Evolutionary conservation across 1,139 yeast genomes (phyloP).

Genomic region (Debaryomyces fabryi): DNA sequence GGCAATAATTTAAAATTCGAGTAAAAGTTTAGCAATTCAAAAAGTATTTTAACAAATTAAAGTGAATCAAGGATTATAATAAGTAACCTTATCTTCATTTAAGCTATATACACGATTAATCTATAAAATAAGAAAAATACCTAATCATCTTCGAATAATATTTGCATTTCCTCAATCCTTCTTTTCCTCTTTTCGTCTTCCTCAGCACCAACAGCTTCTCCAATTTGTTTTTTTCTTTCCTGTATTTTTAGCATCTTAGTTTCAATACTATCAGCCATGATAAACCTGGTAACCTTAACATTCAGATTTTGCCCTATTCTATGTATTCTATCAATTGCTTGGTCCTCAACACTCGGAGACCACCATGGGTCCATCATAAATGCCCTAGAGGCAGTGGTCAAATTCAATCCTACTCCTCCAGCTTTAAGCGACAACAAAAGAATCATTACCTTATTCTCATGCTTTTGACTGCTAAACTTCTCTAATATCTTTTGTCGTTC

Average conservation of each 20-base stretch:
- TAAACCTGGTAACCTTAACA: constrained; percentile 79
- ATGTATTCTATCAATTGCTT: constrained; percentile 93
- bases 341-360: constrained; percentile 93
- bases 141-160: constrained; percentile 57
- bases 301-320: constrained; percentile 80
- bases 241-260: constrained; percentile 88
- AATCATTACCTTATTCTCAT: constrained; percentile 48
- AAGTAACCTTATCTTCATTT: not conserved
- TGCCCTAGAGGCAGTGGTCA: constrained; percentile 84
- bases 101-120: not conserved
- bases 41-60: not conserved
- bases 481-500: constrained; percentile 66
- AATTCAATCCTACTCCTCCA: constrained; percentile 93
- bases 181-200: constrained; percentile 76
- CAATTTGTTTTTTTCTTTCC: constrained; percentile 80
- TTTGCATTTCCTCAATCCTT: constrained; percentile 79
- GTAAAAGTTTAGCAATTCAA: no score
- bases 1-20: not conserved
- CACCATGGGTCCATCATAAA: constrained; percentile 98
- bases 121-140: not conserved
- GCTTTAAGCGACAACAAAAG: constrained; percentile 81
- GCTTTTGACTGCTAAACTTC: constrained; percentile 47
- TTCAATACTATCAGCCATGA: constrained; percentile 84
- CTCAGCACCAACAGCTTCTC: constrained; percentile 80
- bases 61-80: not conserved